Evolutionary conservation across 768 basidiomycete species (phyloP), one percentile per base, ranked within the genome.

Genomic region (Candolleomyces aberdarensis): DNA sequence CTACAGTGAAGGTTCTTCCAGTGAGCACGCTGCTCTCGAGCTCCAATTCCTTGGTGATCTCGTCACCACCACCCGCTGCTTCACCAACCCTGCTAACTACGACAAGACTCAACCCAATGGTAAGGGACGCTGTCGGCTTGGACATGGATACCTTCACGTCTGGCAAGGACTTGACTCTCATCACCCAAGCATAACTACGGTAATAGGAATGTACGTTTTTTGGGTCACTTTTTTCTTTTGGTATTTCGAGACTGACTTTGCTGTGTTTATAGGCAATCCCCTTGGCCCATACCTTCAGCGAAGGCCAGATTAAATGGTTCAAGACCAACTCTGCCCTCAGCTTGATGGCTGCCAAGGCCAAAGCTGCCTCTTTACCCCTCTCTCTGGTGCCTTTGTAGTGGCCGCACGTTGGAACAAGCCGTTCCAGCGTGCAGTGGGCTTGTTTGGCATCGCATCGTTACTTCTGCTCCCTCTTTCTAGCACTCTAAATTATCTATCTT

Each of bases 291-390:
- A 91, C 93, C 13, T n/a, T 97, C 83, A 98, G 98, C 72, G 89
- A 94, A 76, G 94, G 94, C 51, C 96, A 97, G 78, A 96, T 97
- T 71, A 92, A 85, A 67, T 97, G 96, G 96, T 98, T 97, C 88
- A 96, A 95, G 83, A 94, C 94, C 69, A 96, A 96, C 46, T 94
- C 91, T 65, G 93, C 94, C 17, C 85, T 96, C 57, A 95, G 96
- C 83, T 70, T 94, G 77, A 89, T 89, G 88, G 88, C 87, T 63
- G 78, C 85, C 63, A 84, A 82, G 74, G 85, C 86, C 50, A 87
- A 82, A 71, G 69, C 36, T 26, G 3, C 26, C 26, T 26, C 36
- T 36, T 3, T 26, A 1, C 3, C 26, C 3, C 36, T 36, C 36
- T 36, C 36, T 36, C 8, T 11, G 36, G 3, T 36, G 6, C 36